Conservation (phyloP, 2,329 filamentous ascomycete genomes). For the Podosphaera fusca region DNA sequence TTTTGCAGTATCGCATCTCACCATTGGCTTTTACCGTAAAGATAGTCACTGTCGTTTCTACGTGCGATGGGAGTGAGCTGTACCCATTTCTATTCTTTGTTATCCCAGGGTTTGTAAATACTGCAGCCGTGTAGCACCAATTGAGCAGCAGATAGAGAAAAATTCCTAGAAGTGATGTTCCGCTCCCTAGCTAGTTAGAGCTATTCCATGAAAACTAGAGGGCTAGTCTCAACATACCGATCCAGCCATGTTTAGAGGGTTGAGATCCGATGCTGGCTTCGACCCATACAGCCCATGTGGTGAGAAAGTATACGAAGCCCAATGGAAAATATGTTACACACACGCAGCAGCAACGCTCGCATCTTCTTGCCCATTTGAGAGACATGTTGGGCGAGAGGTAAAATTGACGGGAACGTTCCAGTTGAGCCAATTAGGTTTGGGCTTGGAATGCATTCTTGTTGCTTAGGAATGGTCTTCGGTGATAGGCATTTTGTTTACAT, state of each 20-base stretch:
- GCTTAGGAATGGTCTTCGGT: neutral
- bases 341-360: slow-evolving; percentile 68
- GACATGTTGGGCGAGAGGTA: slow-evolving; percentile 21
- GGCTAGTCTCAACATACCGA: slow-evolving; percentile 23
- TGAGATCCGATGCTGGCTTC: slow-evolving; percentile 47
- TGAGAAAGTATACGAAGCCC: slow-evolving; percentile 66
- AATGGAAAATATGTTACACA: slow-evolving; percentile 69
- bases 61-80: slow-evolving; percentile 56
- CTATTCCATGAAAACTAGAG: neutral
- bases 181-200: slow-evolving; percentile 21
- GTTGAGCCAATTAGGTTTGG: neutral
- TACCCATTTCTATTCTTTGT: slow-evolving; percentile 46
- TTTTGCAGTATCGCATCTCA: slow-evolving; percentile 80
- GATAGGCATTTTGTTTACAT: neutral
- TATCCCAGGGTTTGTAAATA: slow-evolving; percentile 74
- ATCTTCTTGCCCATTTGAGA: slow-evolving; percentile 37
- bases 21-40: slow-evolving; percentile 88
- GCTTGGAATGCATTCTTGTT: neutral
- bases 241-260: slow-evolving; percentile 28
- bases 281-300: slow-evolving; percentile 88
- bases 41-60: slow-evolving; percentile 36
- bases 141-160: slow-evolving; percentile 58
- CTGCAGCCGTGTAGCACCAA: slow-evolving; percentile 75
- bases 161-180: slow-evolving; percentile 39
- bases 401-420: neutral